Conservation (phyloP, 176 grass and related monocot species). For the Oryza australiensis region DNA sequence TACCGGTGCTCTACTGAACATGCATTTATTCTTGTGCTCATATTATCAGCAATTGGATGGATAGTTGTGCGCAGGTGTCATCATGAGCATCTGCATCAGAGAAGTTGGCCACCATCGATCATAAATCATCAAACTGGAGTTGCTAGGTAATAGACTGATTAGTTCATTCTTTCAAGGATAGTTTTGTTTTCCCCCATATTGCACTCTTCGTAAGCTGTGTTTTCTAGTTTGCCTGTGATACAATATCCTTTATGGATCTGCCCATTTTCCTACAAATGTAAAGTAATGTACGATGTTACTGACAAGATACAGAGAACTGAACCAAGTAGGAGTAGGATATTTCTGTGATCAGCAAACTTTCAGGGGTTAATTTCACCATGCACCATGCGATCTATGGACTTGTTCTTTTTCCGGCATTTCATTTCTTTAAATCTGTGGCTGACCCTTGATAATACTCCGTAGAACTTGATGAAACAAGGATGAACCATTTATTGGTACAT, state of each 20-base stretch:
- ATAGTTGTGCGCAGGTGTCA: not conserved
- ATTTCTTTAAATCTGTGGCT: too few species aligned
- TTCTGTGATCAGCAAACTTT: not conserved
- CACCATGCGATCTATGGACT: not conserved
- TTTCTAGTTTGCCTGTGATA: slow-evolving; percentile 23
- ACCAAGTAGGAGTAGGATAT: not conserved
- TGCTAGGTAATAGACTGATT: slow-evolving; percentile 20
- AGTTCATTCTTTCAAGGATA: slow-evolving; percentile 23
- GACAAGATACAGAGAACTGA: slow-evolving; percentile 25
- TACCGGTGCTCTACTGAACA: slow-evolving; percentile 17
- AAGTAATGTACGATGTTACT: slow-evolving; percentile 38
- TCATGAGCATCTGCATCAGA: not conserved
- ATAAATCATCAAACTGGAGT: slow-evolving; percentile 1
- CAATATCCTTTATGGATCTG: not conserved
- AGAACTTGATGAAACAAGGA: not conserved
- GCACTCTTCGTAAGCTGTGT: not conserved
- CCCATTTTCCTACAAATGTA: slow-evolving; percentile 40
- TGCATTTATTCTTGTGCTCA: not conserved
- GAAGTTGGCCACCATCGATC: not conserved
- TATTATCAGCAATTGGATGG: slow-evolving; percentile 6
- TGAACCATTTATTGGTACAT: too few species aligned
- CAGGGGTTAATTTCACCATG: not conserved
- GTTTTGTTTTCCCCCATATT: slow-evolving; percentile 2
- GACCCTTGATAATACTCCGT: not conserved
- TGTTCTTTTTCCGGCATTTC: not conserved